phyloP scores from a whole-genome alignment of 352 stramenopile genomes.

The Globisporangium nunn region DNA sequence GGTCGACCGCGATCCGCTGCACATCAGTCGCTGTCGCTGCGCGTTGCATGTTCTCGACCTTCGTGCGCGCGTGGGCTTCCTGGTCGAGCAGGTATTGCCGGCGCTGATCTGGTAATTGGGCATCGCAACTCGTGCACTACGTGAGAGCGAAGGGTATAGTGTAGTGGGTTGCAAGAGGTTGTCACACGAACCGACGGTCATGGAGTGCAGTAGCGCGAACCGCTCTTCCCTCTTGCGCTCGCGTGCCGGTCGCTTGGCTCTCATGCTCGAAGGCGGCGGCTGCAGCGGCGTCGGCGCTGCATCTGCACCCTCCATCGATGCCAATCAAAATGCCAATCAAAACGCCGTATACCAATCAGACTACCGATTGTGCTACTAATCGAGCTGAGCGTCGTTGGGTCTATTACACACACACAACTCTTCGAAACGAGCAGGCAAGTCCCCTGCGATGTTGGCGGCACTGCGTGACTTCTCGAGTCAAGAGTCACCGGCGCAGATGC shows the following conservation, averaged over 20 bases:
- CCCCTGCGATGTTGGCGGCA: too few species aligned
- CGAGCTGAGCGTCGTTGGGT: too few species aligned
- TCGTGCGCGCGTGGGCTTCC: conserved; percentile 23
- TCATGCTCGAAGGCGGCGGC: background rate
- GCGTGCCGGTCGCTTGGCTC: conserved; percentile 23
- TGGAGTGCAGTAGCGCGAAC: conserved; percentile 44
- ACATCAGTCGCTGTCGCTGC: conserved; percentile 16
- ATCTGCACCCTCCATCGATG: background rate
- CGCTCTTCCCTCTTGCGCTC: conserved; percentile 50
- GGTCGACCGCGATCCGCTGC: conserved; percentile 54
- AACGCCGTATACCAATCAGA: too few species aligned
- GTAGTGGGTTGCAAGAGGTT: too few species aligned
- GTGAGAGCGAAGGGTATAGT: too few species aligned
- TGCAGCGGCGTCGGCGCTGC: background rate
- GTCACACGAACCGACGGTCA: conserved; percentile 39
- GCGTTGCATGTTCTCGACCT: conserved; percentile 22
- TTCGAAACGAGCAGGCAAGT: too few species aligned
- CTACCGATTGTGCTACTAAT: too few species aligned
- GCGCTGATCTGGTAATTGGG: conserved; percentile 31
- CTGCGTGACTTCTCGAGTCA: too few species aligned
- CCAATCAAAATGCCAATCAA: background rate
- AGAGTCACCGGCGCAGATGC: too few species aligned
- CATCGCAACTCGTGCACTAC: too few species aligned
- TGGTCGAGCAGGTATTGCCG: conserved; percentile 38
- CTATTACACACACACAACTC: too few species aligned